These are phyloP conservation scores for Teratosphaeria epicoccoides DNA, from an alignment of 2,329 filamentous ascomycete genomes.

Conservation along the genomic window DNA sequence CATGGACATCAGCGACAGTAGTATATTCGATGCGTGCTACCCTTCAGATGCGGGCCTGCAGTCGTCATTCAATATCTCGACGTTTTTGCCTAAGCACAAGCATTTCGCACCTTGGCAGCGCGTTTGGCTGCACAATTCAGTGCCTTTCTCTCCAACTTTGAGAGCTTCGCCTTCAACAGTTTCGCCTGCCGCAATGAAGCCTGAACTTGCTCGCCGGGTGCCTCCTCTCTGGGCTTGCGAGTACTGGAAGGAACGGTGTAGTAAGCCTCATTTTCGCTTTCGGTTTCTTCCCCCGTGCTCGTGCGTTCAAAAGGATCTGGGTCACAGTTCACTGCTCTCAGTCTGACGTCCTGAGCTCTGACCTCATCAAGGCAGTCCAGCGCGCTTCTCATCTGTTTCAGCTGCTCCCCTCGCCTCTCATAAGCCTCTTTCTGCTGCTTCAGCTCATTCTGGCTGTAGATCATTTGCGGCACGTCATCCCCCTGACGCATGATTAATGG, in stretches of 20 bases:
- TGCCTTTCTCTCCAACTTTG: neutral
- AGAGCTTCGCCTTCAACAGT: neutral
- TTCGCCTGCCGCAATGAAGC: neutral
- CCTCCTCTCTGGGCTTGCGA: neutral
- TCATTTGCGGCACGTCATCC: neutral
- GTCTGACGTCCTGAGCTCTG: neutral
- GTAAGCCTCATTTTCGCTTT: neutral
- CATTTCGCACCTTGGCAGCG: neutral
- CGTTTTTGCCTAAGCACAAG: neutral
- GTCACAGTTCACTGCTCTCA: neutral
- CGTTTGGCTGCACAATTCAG: neutral
- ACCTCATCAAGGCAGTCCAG: neutral
- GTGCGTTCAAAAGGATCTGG: too few species aligned
- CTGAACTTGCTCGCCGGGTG: neutral
- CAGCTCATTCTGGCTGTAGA: neutral
- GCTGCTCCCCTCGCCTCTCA: neutral
- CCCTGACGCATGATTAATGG: neutral
- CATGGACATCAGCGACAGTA: neutral
- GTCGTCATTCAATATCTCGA: too few species aligned
- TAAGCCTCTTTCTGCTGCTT: neutral
- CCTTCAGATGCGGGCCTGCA: neutral
- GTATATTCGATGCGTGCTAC: neutral
- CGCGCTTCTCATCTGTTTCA: neutral
- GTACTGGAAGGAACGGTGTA: neutral
- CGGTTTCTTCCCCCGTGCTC: neutral